Evolutionary conservation across 495 filamentous ascomycete species (phyloP).

Genomic region (Evernia prunastri): DNA sequence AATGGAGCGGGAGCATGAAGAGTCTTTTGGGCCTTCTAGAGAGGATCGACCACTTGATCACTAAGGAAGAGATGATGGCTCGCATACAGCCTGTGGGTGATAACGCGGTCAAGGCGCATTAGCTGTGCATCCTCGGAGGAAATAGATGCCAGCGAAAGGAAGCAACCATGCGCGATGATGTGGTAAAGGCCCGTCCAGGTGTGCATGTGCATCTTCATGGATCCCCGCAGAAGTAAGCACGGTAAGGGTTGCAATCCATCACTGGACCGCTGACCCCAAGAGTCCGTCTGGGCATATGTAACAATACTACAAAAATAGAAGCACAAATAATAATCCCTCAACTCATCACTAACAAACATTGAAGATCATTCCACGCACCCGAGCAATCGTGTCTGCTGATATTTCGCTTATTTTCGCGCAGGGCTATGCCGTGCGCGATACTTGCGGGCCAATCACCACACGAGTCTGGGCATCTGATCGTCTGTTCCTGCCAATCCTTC

Average conservation of each 20-base stretch:
- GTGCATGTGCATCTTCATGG: background rate
- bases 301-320: background rate
- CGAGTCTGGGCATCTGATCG: background rate
- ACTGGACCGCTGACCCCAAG: background rate
- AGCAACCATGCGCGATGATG: background rate
- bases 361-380: background rate
- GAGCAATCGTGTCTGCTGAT: too few relatives aligned
- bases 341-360: too few relatives aligned
- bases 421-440: background rate
- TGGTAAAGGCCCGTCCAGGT: background rate
- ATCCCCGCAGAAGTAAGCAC: background rate
- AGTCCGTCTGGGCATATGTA: background rate
- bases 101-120: constrained; percentile 39
- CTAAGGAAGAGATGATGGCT: constrained; percentile 99
- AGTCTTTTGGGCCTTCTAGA: constrained; percentile 85
- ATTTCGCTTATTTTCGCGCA: background rate
- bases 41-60: constrained; percentile 95
- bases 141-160: background rate
- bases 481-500: background rate
- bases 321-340: background rate
- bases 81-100: constrained; percentile 69
- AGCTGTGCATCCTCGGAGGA: background rate
- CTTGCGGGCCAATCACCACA: too few relatives aligned
- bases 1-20: constrained; percentile 99
- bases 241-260: background rate